A percentile compares a stretch with the other conserved stretches of the same genome.
Conservation (phyloP, 208 protist species). For the Crithidia expoeki region DNA sequence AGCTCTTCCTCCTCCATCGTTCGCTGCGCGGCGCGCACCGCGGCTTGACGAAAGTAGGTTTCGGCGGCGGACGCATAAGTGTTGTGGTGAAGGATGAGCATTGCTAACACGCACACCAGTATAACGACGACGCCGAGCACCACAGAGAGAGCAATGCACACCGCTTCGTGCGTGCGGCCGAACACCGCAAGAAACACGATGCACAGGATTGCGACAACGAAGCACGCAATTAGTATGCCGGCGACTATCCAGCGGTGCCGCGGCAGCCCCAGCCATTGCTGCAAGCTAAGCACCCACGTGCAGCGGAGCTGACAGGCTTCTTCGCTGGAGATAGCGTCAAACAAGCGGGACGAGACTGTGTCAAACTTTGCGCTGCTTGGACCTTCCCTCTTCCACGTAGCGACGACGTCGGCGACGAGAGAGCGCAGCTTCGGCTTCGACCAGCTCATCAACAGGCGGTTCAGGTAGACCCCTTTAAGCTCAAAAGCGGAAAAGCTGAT, state of each 20-base stretch:
- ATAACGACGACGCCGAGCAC: constrained; percentile 42
- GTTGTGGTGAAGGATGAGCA: constrained; percentile 71
- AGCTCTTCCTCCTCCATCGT: constrained; percentile 42
- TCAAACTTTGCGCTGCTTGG: constrained; percentile 56
- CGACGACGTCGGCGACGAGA: constrained; percentile 44
- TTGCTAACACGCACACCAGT: constrained; percentile 22
- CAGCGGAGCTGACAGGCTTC: constrained; percentile 41
- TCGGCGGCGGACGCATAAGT: constrained; percentile 50
- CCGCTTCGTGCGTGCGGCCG: constrained; percentile 18
- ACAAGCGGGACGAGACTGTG: constrained; percentile 41
- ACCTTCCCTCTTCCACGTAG: constrained; percentile 49
- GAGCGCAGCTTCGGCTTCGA: constrained; percentile 42
- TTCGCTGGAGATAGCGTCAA: constrained; percentile 60
- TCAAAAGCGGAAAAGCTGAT: constrained; percentile 56
- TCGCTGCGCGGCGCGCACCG: constrained; percentile 35
- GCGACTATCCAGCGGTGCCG: constrained; percentile 24
- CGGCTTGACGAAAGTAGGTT: constrained; percentile 52
- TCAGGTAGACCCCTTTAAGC: constrained; percentile 44
- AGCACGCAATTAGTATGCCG: constrained; percentile 11
- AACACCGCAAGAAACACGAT: constrained; percentile 50
- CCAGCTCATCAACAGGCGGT: constrained; percentile 52
- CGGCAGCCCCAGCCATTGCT: constrained; percentile 46
- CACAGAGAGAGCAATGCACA: constrained; percentile 38
- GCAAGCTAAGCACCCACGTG: constrained; percentile 46
- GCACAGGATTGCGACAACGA: constrained; percentile 37